A percentile compares a stretch with the other conserved stretches of the same genome.
Evolutionary conservation across 352 stramenopile genomes (phyloP).

Genomic region (Globisporangium rhizosaccharum): DNA sequence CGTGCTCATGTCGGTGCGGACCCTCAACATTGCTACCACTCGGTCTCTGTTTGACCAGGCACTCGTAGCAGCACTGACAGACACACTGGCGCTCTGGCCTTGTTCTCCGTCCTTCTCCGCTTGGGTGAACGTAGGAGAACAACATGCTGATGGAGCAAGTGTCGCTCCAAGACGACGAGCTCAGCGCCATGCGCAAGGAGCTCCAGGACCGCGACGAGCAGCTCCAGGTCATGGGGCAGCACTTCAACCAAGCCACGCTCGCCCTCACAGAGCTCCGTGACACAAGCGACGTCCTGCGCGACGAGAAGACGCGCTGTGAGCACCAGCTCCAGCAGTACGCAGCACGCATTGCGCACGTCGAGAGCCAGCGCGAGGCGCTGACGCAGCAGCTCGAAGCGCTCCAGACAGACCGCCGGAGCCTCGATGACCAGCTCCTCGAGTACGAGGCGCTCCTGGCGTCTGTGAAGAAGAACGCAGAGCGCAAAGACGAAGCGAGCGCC

Average conservation of each 20-base stretch:
- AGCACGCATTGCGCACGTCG: constrained; percentile 52
- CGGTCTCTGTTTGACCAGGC: neutral
- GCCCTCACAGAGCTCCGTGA: constrained; percentile 64
- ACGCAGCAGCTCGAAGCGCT: constrained; percentile 28
- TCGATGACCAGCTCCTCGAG: constrained; percentile 50
- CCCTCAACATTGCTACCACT: neutral
- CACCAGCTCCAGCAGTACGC: constrained; percentile 67
- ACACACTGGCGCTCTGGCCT: neutral
- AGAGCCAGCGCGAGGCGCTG: constrained; percentile 47
- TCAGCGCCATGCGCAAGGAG: constrained; percentile 58
- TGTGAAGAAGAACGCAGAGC: constrained; percentile 53
- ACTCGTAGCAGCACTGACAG: neutral
- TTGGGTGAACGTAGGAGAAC: constrained; percentile 41
- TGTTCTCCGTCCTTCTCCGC: neutral
- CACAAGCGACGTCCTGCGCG: constrained; percentile 39
- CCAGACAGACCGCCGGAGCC: constrained; percentile 22
- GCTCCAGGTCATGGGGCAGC: constrained; percentile 61
- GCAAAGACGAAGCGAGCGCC: constrained; percentile 58
- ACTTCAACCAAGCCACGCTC: constrained; percentile 69
- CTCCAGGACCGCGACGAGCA: constrained; percentile 62
- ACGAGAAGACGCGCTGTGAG: constrained; percentile 65
- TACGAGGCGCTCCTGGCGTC: constrained; percentile 56
- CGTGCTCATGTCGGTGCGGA: constrained; percentile 63
- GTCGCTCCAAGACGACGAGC: constrained; percentile 68
- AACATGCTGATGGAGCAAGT: constrained; percentile 80